Conservation (phyloP, 1,139 yeast species). For the Suhomyces guaymorum region DNA sequence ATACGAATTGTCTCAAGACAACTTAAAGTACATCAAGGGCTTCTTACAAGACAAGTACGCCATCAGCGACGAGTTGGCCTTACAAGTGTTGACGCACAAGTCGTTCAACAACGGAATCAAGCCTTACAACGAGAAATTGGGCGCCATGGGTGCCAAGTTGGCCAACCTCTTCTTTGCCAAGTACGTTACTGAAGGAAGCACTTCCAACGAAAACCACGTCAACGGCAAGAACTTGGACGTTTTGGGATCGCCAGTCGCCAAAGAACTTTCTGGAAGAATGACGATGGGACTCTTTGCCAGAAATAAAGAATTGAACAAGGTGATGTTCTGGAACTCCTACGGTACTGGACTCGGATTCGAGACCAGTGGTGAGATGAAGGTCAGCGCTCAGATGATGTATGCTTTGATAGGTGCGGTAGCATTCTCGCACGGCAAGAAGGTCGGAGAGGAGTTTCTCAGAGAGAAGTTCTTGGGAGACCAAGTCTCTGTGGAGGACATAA, state of each 20-base stretch:
- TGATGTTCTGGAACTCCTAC: conserved; percentile 74
- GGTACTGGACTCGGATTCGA: conserved; percentile 55
- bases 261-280: conserved; percentile 50
- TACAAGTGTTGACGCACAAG: conserved; percentile 88
- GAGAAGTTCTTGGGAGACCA: conserved; percentile 40
- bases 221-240: conserved; percentile 63
- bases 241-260: conserved; percentile 58
- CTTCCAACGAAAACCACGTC: conserved; percentile 40
- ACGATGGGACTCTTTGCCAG: conserved; percentile 57
- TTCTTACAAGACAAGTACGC: conserved; percentile 46
- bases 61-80: conserved; percentile 55
- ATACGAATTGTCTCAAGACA: conserved; percentile 56
- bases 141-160: conserved; percentile 75
- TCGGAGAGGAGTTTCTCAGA: conserved; percentile 57
- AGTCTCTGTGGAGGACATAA: conserved; percentile 21
- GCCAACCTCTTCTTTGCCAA: conserved; percentile 61
- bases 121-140: conserved; percentile 84
- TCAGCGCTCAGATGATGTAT: conserved; percentile 67
- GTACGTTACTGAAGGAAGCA: conserved; percentile 42
- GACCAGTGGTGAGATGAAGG: conserved; percentile 54
- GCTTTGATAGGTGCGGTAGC: conserved; percentile 84
- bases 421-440: conserved; percentile 62
- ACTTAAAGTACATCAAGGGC: conserved; percentile 48
- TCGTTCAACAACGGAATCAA: conserved; percentile 88
- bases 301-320: conserved; percentile 46